Conservation (phyloP, 306 rosid genomes). For the Pterocarpus santalinus region DNA sequence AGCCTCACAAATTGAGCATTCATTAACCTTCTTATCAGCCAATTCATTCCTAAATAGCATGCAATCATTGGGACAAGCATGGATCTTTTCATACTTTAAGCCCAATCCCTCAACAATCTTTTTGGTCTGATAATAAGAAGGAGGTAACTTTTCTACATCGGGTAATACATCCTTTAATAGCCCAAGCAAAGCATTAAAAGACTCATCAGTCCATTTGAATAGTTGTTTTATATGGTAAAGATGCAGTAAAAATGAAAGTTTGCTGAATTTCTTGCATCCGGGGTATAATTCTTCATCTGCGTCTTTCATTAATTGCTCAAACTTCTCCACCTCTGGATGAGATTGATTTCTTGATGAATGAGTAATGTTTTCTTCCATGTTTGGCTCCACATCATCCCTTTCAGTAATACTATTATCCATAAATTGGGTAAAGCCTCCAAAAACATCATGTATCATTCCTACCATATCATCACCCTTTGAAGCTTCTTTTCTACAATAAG, state of each 20-base stretch:
- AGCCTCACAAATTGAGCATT: no score
- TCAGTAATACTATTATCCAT: not conserved
- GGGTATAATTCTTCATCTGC: no score
- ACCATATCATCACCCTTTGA: not conserved
- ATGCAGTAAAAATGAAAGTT: no score
- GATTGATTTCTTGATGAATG: not conserved
- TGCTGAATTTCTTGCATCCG: no score
- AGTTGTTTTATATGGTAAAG: no score
- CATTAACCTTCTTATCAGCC: no score
- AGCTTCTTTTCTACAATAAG: not conserved
- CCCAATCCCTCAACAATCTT: not conserved
- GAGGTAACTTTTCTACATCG: not conserved
- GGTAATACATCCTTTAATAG: conserved; percentile 9
- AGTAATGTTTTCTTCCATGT: not conserved
- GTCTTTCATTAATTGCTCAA: no score
- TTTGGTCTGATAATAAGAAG: not conserved
- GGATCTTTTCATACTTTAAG: no score
- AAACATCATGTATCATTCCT: conserved; percentile 14
- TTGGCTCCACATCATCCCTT: not conserved
- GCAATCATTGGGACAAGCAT: no score
- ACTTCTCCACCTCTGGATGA: no score
- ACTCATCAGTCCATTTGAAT: not conserved
- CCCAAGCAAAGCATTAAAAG: not conserved
- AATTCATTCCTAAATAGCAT: no score
- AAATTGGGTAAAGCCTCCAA: not conserved